phyloP scores from a whole-genome alignment of 345 rosid species.

The Aquilaria malaccensis region DNA sequence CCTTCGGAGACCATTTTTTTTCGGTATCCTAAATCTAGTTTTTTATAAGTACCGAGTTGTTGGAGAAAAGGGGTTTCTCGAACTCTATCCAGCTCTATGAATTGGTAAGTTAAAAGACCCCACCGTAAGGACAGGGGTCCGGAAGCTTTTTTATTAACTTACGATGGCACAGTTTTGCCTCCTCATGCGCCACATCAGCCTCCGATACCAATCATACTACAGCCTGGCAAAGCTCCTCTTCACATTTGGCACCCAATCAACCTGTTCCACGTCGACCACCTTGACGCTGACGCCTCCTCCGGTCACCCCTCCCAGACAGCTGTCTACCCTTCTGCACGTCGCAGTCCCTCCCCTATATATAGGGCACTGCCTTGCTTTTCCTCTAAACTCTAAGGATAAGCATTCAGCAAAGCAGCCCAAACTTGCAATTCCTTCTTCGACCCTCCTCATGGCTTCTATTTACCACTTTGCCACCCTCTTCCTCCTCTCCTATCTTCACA shows the following conservation, averaged over 20 bases:
- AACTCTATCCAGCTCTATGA: too few relatives aligned
- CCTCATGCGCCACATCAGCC: constrained; percentile 1
- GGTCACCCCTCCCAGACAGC: constrained; percentile 8
- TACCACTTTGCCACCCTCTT: constrained; percentile 28
- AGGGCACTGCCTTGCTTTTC: not conserved
- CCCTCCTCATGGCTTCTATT: constrained; percentile 29
- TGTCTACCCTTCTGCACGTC: constrained; percentile 8
- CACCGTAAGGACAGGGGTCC: too few relatives aligned
- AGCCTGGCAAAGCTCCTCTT: constrained; percentile 10
- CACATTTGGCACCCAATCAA: constrained; percentile 5
- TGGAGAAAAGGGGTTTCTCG: too few relatives aligned
- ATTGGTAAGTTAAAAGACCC: too few relatives aligned
- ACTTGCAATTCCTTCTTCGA: too few relatives aligned
- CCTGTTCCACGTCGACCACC: constrained; percentile 10
- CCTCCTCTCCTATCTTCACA: constrained; percentile 10
- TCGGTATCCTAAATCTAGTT: too few relatives aligned
- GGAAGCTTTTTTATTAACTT: too few relatives aligned
- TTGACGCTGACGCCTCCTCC: constrained; percentile 16
- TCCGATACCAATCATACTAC: not conserved
- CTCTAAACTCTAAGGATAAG: not conserved
- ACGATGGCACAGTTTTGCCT: too few relatives aligned
- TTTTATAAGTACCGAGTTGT: too few relatives aligned
- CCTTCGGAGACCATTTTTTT: too few relatives aligned
- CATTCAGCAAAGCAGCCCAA: not conserved
- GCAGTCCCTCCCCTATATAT: constrained; percentile 11